Percentiles rank a stretch among this genome's conserved stretches.
Evolutionary conservation across 768 basidiomycete genomes (phyloP).

Genomic region (Boletus edulis): DNA sequence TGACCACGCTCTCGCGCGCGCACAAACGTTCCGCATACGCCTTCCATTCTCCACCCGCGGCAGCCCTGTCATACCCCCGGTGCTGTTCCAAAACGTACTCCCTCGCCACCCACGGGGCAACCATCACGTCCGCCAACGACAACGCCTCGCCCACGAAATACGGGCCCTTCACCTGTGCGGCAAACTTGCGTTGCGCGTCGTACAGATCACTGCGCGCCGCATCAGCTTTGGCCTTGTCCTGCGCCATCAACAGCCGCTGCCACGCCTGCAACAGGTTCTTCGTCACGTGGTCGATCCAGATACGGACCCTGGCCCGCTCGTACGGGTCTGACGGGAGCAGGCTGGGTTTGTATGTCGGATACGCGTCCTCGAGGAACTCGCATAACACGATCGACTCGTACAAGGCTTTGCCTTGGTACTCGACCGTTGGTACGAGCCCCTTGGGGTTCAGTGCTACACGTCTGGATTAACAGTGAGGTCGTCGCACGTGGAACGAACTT

Average conservation of each 20-base stretch:
- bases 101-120: slow-evolving; percentile 55
- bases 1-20: slow-evolving; percentile 44
- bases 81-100: slow-evolving; percentile 50
- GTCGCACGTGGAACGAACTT: slow-evolving; percentile 3
- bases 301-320: slow-evolving; percentile 48
- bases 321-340: slow-evolving; percentile 54
- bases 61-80: slow-evolving; percentile 43
- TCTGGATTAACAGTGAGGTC: neutral
- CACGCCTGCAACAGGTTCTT: slow-evolving; percentile 53
- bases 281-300: slow-evolving; percentile 55
- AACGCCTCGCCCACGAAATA: slow-evolving; percentile 58
- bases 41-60: slow-evolving; percentile 44
- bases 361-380: slow-evolving; percentile 68
- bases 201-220: slow-evolving; percentile 37
- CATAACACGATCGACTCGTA: slow-evolving; percentile 65
- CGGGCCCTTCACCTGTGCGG: slow-evolving; percentile 42
- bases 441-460: slow-evolving; percentile 55
- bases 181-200: slow-evolving; percentile 35
- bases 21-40: slow-evolving; percentile 42
- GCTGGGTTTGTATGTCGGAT: slow-evolving; percentile 37
- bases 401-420: slow-evolving; percentile 48
- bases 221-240: slow-evolving; percentile 37
- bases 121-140: slow-evolving; percentile 49
- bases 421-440: slow-evolving; percentile 63
- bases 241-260: slow-evolving; percentile 45